phyloP scores from a whole-genome alignment of 306 rosid species.

The Cyclanthera cordifolia region DNA sequence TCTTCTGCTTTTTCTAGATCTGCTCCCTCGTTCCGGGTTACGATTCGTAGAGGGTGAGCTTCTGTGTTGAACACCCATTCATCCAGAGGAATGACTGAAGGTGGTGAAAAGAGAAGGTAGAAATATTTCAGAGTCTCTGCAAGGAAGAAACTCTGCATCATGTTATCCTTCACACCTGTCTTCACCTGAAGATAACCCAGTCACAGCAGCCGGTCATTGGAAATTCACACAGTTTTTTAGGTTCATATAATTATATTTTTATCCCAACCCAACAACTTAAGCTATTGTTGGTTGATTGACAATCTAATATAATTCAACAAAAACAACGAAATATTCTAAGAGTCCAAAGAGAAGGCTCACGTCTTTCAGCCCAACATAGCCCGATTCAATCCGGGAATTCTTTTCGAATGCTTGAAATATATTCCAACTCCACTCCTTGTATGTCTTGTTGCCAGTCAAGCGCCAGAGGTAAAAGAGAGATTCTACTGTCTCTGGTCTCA shows the following conservation, averaged over 20 bases:
- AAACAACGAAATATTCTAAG: not conserved
- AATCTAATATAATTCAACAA: no score
- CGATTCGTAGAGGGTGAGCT: constrained; percentile 84
- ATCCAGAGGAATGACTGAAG: constrained; percentile 77
- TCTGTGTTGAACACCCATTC: constrained; percentile 98
- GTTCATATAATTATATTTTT: no score
- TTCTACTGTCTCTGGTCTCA: constrained; percentile 95
- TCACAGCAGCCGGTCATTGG: not conserved
- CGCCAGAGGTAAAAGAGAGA: constrained; percentile 98
- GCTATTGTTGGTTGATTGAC: no score
- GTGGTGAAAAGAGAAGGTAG: constrained; percentile 87
- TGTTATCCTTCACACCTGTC: constrained; percentile 79
- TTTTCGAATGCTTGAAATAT: constrained; percentile 97
- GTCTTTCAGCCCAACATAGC: constrained; percentile 95
- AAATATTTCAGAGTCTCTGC: constrained; percentile 95
- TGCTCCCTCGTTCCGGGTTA: constrained; percentile 32
- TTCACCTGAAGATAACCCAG: constrained; percentile 57
- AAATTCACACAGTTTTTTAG: no score
- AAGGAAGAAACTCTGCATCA: constrained; percentile 97
- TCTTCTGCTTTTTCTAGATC: constrained; percentile 21
- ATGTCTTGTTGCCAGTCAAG: constrained; percentile 86
- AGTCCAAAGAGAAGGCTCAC: constrained; percentile 37
- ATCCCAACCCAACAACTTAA: no score
- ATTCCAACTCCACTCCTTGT: constrained; percentile 99
- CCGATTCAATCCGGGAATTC: constrained; percentile 79